These are phyloP conservation scores for Elongisporangium prolatum DNA, from an alignment of 352 stramenopile species.

Conservation along the genomic window DNA sequence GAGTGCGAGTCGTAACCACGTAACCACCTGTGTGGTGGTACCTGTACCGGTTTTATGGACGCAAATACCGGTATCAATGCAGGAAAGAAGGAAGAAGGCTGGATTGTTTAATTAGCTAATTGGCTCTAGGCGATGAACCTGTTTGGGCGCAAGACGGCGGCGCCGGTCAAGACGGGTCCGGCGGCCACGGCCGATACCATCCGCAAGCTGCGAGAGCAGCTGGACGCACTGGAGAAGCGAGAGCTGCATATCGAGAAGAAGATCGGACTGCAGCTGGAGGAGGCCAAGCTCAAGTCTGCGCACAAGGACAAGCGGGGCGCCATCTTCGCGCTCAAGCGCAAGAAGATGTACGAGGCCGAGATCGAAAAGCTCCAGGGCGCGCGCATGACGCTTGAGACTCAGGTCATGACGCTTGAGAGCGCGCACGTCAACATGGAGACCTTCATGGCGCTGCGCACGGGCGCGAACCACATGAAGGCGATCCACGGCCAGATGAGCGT, in stretches of 20 bases:
- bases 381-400: slow-evolving; percentile 95
- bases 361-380: slow-evolving; percentile 97
- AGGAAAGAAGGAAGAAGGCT: background rate
- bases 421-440: slow-evolving; percentile 96
- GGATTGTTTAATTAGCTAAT: slow-evolving; percentile 1
- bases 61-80: background rate
- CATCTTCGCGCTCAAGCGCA: slow-evolving; percentile 97
- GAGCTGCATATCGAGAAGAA: slow-evolving; percentile 97
- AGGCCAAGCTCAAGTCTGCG: slow-evolving; percentile 96
- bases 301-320: slow-evolving; percentile 97
- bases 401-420: slow-evolving; percentile 90
- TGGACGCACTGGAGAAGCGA: slow-evolving; percentile 91
- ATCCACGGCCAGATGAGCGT: slow-evolving; percentile 95
- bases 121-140: slow-evolving; percentile 57
- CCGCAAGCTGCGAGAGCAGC: slow-evolving; percentile 85
- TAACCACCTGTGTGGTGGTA: background rate
- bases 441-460: slow-evolving; percentile 92
- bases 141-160: slow-evolving; percentile 76
- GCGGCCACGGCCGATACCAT: slow-evolving; percentile 86
- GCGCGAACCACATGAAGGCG: slow-evolving; percentile 93
- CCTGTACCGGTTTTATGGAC: too few relatives aligned
- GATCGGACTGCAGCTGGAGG: slow-evolving; percentile 88
- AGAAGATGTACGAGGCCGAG: slow-evolving; percentile 98
- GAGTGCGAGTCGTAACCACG: background rate
- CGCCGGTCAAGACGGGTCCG: slow-evolving; percentile 42